phyloP scores from a whole-genome alignment of 2,329 filamentous ascomycete genomes.

The Xylaria sp. region DNA sequence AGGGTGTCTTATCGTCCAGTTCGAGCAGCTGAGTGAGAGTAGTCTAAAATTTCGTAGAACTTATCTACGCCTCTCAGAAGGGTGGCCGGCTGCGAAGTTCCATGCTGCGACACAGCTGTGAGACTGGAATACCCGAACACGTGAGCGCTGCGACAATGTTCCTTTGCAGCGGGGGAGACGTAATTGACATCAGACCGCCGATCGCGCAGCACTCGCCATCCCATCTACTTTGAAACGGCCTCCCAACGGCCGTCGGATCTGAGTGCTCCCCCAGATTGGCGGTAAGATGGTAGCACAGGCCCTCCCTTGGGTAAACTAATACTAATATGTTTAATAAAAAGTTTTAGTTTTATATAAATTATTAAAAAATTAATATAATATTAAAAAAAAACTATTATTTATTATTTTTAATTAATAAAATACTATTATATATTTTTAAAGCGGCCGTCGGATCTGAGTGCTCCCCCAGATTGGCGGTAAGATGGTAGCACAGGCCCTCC shows the following conservation, averaged over 20 bases:
- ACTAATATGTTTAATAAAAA: not conserved
- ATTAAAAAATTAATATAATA: no score
- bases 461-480: not conserved
- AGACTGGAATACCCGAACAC: not conserved
- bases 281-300: constrained; percentile 3
- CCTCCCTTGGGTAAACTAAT: not conserved
- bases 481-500: not conserved
- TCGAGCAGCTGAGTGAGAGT: no score
- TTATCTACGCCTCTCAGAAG: not conserved
- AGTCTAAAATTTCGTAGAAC: no score
- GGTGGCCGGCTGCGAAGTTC: not conserved
- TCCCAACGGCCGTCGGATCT: not conserved
- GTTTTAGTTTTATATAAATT: no score
- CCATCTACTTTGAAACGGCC: not conserved
- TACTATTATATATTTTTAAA: no score
- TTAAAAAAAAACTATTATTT: no score
- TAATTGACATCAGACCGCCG: not conserved
- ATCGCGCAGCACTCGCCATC: constrained; percentile 11
- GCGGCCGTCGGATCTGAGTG: not conserved
- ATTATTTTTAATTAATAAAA: no score
- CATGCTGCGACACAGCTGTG: not conserved
- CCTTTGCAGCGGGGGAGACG: not conserved
- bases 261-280: not conserved
- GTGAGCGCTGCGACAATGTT: not conserved
- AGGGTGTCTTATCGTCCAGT: no score